Evolutionary conservation across 2,329 filamentous ascomycete genomes (phyloP), one percentile per base, ranked within the genome.

Genomic region (Thielaviopsis euricoi): DNA sequence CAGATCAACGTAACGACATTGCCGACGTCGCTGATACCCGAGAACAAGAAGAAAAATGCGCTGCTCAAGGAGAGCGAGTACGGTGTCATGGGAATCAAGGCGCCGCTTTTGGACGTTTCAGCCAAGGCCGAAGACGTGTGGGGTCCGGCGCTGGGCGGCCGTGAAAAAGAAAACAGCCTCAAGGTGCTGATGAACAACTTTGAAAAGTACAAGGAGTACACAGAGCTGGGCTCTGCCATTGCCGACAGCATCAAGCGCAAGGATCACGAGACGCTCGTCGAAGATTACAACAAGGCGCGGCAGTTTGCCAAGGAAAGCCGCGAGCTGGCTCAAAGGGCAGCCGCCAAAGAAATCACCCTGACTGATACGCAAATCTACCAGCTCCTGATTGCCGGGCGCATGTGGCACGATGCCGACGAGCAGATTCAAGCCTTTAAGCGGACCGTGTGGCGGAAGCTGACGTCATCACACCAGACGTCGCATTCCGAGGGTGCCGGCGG

Each of bases 61-160:
- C 75, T 97, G 52, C 79, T 85, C 46, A 95, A 95, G 69, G 91
- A 96, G 71, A 95, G 88, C 64, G 89, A 95, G 65, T 95, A 90
- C 66, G 89, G 89, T 55, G 83, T 94, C 7, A 75, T 85, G 66
- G 89, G 89, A 12, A 95, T 98, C 70, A 94, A 95, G 67, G 80
- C 77, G 1, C 91, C 93, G 19, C 74, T 98, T 57, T 76, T 93
- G 10, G 93, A 97, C 65, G 88, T 94, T 12, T 89, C 88, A 0
- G 86, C 89, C 61, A 96, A 96, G 70, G 93, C 91, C 0, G 89
- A 97, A 69, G 93, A 98, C 66, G 87, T 98, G 9, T 98, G 94
- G 90, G 93, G 93, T 0, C 93, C 93, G 1, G 91, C 93, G 1
- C 71, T 98, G 43, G 89, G 89, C 53, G 93, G 93, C 3, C 82